phyloP scores from a whole-genome alignment of 2,329 filamentous ascomycete genomes.

The Cryphonectria parasitica region DNA sequence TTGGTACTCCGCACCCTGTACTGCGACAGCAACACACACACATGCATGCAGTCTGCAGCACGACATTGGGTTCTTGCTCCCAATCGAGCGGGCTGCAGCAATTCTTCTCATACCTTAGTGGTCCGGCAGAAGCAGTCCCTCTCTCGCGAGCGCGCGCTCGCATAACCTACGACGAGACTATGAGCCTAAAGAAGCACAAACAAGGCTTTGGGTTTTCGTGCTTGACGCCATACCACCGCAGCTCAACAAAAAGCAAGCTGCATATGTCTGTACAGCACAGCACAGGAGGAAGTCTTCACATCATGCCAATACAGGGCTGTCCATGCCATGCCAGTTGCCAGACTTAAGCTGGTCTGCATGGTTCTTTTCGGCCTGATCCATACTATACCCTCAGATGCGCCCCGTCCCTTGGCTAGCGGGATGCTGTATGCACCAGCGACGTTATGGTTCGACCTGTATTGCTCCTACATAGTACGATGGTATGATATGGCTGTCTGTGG shows the following conservation, averaged over 20 bases:
- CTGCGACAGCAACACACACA: slow-evolving; percentile 17
- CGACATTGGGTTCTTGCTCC: slow-evolving; percentile 15
- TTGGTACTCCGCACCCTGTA: not conserved
- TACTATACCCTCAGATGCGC: slow-evolving; percentile 5
- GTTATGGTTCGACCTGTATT: slow-evolving; percentile 8
- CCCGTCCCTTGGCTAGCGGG: slow-evolving; percentile 20
- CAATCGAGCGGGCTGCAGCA: not conserved
- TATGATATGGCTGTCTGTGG: not conserved
- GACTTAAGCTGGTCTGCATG: slow-evolving; percentile 9
- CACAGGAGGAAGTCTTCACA: not conserved
- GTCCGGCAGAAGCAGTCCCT: not conserved
- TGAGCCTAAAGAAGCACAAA: not conserved
- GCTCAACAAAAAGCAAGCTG: not conserved
- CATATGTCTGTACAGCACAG: not conserved
- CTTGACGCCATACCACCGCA: not conserved
- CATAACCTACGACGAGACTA: not conserved
- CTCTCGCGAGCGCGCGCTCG: not conserved
- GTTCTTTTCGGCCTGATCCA: slow-evolving; percentile 7
- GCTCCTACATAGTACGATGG: not conserved
- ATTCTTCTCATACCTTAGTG: not conserved
- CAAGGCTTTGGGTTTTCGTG: not conserved
- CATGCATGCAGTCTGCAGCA: slow-evolving; percentile 21
- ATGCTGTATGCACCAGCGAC: slow-evolving; percentile 12
- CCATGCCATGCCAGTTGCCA: slow-evolving; percentile 1
- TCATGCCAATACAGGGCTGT: not conserved